Evolutionary conservation across 2,329 filamentous ascomycete genomes (phyloP).

Genomic region (Knufia petricola): DNA sequence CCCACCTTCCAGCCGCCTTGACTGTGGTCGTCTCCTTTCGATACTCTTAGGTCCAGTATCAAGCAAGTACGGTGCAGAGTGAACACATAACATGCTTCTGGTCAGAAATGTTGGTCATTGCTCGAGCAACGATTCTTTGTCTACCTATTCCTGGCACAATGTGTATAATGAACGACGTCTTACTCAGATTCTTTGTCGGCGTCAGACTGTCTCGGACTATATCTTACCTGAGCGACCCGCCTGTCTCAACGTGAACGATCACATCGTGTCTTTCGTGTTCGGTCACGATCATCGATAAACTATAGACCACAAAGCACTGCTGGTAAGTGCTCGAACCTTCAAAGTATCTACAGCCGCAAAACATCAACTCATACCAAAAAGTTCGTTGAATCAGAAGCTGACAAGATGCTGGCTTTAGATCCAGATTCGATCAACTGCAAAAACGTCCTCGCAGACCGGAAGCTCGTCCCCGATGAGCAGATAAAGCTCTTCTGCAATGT

Average conservation of each 20-base stretch:
- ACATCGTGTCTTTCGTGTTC: neutral
- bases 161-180: neutral
- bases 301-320: neutral
- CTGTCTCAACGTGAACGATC: neutral
- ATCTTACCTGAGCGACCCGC: neutral
- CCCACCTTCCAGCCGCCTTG: too few species aligned
- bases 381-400: neutral
- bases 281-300: neutral
- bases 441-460: neutral
- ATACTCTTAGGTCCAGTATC: too few species aligned
- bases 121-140: neutral
- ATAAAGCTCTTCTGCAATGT: slow-evolving; percentile 1
- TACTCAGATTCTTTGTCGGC: neutral
- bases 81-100: neutral
- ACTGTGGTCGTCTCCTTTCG: too few species aligned
- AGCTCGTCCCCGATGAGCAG: slow-evolving; percentile 5
- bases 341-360: neutral
- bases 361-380: neutral
- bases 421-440: slow-evolving; percentile 4
- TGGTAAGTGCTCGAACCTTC: slow-evolving; percentile 1
- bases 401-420: neutral
- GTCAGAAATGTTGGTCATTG: neutral
- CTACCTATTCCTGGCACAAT: neutral
- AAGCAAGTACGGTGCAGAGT: neutral
- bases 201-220: neutral